Conservation (phyloP, 2,329 filamentous ascomycete genomes). For the Ophiosphaerella herpotricha region DNA sequence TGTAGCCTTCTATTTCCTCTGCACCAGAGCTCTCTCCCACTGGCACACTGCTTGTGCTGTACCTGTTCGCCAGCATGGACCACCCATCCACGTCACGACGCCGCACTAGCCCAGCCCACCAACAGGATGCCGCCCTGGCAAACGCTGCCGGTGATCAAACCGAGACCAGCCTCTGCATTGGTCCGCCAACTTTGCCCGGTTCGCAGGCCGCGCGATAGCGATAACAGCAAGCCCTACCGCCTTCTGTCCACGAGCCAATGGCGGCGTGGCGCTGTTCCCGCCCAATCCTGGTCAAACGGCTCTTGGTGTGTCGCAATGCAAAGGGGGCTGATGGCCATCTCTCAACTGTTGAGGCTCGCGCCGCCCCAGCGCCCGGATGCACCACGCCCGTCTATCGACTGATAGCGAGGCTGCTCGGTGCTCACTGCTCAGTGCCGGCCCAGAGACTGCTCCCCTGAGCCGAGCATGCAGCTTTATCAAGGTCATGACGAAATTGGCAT, state of each 20-base stretch:
- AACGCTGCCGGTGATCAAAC: slow-evolving; percentile 37
- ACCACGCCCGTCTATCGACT: slow-evolving; percentile 10
- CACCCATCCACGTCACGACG: slow-evolving; percentile 26
- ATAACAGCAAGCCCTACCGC: slow-evolving; percentile 18
- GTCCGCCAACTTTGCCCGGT: slow-evolving; percentile 21
- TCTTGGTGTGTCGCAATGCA: slow-evolving; percentile 24
- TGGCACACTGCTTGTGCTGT: background rate
- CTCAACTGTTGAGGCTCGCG: slow-evolving; percentile 30
- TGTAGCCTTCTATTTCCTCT: background rate
- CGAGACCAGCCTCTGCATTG: slow-evolving; percentile 25
- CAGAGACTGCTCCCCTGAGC: slow-evolving; percentile 22
- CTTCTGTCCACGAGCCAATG: slow-evolving; percentile 24
- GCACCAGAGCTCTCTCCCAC: no score
- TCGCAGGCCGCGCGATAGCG: slow-evolving; percentile 27
- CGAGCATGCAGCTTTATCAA: slow-evolving; percentile 22
- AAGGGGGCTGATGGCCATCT: slow-evolving; percentile 29
- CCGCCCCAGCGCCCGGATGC: slow-evolving; percentile 13
- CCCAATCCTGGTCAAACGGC: slow-evolving; percentile 31
- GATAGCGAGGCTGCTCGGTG: slow-evolving; percentile 3
- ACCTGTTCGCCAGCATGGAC: slow-evolving; percentile 3
- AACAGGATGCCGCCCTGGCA: slow-evolving; percentile 6
- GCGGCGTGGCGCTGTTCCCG: slow-evolving; percentile 28
- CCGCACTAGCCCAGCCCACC: slow-evolving; percentile 6
- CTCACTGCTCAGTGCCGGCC: slow-evolving; percentile 1
- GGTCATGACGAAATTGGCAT: slow-evolving; percentile 21